Percentiles rank a stretch among this genome's conserved stretches.
Conservation (phyloP, 257 asterid species). For the Verbena officinalis region DNA sequence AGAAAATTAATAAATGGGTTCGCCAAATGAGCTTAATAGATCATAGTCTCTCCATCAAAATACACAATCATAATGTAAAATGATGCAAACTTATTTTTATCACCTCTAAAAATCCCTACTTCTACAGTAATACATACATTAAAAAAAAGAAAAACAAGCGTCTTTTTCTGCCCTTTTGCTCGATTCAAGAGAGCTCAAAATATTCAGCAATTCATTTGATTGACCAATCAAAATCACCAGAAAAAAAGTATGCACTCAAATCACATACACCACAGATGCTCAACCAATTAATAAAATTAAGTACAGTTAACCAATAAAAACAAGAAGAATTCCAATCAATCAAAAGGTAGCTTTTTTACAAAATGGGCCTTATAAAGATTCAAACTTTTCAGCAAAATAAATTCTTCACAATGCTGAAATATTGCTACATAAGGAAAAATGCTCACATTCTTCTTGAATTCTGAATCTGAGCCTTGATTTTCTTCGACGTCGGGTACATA, state of each 20-base stretch:
- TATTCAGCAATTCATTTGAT: background rate
- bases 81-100: background rate
- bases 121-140: background rate
- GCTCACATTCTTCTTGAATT: slow-evolving; percentile 51
- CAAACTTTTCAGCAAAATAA: slow-evolving; percentile 1
- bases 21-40: background rate
- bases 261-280: slow-evolving; percentile 18
- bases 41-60: background rate
- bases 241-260: background rate
- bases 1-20: background rate
- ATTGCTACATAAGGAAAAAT: background rate
- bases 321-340: slow-evolving; percentile 7
- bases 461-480: slow-evolving; percentile 40
- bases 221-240: slow-evolving; percentile 12
- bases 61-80: slow-evolving; percentile 6
- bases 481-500: slow-evolving; percentile 63
- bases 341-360: background rate
- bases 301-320: background rate
- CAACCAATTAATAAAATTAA: slow-evolving; percentile 14
- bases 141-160: background rate
- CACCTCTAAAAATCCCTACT: background rate
- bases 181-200: slow-evolving; percentile 4
- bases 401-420: slow-evolving; percentile 3
- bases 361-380: slow-evolving; percentile 7
- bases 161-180: background rate